phyloP scores from a whole-genome alignment of 345 rosid genomes.

The Populus euphratica region DNA sequence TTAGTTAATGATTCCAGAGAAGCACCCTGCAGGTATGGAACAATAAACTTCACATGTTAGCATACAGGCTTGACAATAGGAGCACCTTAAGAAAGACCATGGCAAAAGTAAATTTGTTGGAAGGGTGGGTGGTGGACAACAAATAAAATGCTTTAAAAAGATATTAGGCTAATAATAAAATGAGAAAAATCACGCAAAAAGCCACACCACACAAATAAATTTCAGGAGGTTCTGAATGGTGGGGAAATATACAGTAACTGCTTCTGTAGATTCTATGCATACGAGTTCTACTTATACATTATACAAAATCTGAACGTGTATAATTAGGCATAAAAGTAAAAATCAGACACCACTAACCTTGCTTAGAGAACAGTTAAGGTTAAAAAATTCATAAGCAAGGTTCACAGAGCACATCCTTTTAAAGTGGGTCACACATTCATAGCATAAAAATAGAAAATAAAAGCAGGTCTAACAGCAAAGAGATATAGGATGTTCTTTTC shows the following conservation, averaged over 20 bases:
- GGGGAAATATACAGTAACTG: neutral
- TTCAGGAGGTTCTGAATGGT: neutral
- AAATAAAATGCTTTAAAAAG: neutral
- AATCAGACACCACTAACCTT: neutral
- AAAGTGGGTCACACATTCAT: neutral
- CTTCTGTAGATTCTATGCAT: neutral
- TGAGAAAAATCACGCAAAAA: neutral
- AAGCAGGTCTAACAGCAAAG: neutral
- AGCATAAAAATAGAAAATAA: neutral
- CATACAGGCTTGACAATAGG: neutral
- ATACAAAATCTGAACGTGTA: neutral
- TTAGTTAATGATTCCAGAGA: conserved; percentile 30
- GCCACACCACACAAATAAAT: neutral
- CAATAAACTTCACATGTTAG: conserved; percentile 10
- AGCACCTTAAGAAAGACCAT: neutral
- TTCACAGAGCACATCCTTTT: neutral
- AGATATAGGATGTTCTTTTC: neutral
- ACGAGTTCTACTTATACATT: neutral
- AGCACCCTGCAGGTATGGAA: conserved; percentile 47
- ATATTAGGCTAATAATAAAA: neutral
- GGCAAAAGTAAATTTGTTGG: neutral
- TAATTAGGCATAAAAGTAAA: neutral
- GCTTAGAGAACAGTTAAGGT: neutral
- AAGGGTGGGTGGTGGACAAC: neutral
- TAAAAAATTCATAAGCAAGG: neutral